These are phyloP conservation scores for Tuber microsphaerosporum DNA, from an alignment of 495 filamentous ascomycete species.

Conservation along the genomic window DNA sequence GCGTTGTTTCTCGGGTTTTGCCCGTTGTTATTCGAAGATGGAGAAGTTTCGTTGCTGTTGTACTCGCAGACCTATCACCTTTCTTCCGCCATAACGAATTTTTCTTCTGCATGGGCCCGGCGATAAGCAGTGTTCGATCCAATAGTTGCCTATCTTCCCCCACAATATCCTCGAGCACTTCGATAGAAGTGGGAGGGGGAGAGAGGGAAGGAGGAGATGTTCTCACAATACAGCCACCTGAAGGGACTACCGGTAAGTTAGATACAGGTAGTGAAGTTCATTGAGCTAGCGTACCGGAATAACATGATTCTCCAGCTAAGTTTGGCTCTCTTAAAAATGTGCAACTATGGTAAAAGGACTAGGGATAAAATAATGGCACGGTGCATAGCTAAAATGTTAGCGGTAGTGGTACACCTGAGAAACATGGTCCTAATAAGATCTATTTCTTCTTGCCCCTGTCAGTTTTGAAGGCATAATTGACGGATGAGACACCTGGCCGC, in stretches of 20 bases:
- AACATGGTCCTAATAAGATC: no score
- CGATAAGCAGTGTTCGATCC: not conserved
- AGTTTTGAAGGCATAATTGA: no score
- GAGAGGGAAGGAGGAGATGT: no score
- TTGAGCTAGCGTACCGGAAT: not conserved
- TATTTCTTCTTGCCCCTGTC: no score
- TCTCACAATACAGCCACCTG: not conserved
- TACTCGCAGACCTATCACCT: not conserved
- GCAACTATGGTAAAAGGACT: not conserved
- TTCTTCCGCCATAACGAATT: not conserved
- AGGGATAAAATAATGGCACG: no score
- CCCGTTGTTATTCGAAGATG: not conserved
- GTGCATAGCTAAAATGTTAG: no score
- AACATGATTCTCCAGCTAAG: not conserved
- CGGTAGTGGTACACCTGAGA: no score
- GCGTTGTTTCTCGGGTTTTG: not conserved
- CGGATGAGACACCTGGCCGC: no score
- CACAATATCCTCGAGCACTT: not conserved
- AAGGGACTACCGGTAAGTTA: not conserved
- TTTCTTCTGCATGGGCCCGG: not conserved
- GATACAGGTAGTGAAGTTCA: not conserved
- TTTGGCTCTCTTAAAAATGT: not conserved
- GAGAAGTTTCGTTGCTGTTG: not conserved
- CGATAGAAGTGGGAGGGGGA: not conserved
- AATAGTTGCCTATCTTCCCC: not conserved